Conservation (phyloP, 495 filamentous ascomycete species). For the Trichoderma gamsii region DNA sequence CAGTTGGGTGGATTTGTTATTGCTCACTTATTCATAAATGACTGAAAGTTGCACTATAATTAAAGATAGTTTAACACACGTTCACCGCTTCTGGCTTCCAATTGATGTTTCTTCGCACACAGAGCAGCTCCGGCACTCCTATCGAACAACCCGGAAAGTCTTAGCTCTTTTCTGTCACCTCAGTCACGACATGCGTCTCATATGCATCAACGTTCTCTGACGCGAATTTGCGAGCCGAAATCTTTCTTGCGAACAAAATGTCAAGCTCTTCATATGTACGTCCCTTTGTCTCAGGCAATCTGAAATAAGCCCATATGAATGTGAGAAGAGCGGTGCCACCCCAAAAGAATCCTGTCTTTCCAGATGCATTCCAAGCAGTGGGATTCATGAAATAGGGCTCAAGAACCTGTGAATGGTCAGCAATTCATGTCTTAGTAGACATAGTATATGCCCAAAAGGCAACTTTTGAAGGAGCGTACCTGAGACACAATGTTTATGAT, state of each 20-base stretch:
- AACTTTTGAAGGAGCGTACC: constrained; percentile 37
- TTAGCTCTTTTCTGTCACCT: neutral
- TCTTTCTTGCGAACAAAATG: constrained; percentile 44
- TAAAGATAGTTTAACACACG: too few relatives aligned
- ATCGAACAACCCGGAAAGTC: neutral
- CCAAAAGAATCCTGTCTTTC: constrained; percentile 47
- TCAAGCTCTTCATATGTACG: constrained; percentile 50
- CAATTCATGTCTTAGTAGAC: neutral
- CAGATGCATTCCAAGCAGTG: constrained; percentile 46
- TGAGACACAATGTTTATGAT: constrained; percentile 29
- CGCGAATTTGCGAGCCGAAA: constrained; percentile 39
- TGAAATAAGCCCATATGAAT: constrained; percentile 29
- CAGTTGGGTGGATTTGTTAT: too few relatives aligned
- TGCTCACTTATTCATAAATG: too few relatives aligned
- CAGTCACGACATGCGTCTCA: constrained; percentile 15
- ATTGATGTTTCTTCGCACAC: too few relatives aligned
- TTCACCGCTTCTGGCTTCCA: too few relatives aligned
- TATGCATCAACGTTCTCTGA: constrained; percentile 25
- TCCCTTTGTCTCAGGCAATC: constrained; percentile 38
- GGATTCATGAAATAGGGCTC: constrained; percentile 35
- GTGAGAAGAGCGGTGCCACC: constrained; percentile 41
- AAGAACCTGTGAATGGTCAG: constrained; percentile 31
- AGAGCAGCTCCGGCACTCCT: too few relatives aligned
- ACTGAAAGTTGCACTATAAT: too few relatives aligned
- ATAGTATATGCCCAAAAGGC: constrained; percentile 22